Evolutionary conservation across 2,329 filamentous ascomycete species (phyloP), one percentile per base, ranked within the genome.

Genomic region (Hypoxylon sp.): DNA sequence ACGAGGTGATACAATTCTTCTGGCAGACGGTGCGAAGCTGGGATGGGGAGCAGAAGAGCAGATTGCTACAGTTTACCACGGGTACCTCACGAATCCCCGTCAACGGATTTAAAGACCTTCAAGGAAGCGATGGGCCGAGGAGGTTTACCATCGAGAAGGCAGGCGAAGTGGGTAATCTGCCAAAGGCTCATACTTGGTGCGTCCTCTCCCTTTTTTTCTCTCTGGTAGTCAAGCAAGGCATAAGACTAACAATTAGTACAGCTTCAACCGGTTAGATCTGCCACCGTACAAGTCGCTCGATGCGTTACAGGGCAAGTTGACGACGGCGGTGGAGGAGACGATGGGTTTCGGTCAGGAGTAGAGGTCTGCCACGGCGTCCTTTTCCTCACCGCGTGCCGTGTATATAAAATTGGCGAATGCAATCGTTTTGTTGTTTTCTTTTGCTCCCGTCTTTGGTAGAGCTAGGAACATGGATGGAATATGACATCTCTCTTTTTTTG

Each of bases 341-440:
- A 93, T 99, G 81, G 95, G 95, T 62, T 99, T 99, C 74, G 95
- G 95, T 65, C 95, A 99, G 80, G 95, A 99, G 80, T 99, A 92
- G 59, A 68, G 64, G 59, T 41, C 60, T 63, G 43, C 54, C 15
- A 48, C 51, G 50, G 43, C 24, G 56, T 46, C 58, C 52, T 55
- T 27, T 41, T 51, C 40, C 24, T 60, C 48, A 50, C 55, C 40
- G 31, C 40, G 18, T 54, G 23, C 46, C 33, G 53, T 63, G 60
- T 70, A 67, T 67, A 68, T 67, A 66, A 54, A 66, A 56, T 57
- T 52, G 20, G 63, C 49, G 53, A 67, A 68, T 58, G 52, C 62
- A 49, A 21, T 43, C n/a, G n/a, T n/a, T n/a, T n/a, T n/a, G n/a
- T n/a, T n/a, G n/a, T n/a, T n/a, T n/a, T n/a, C n/a, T n/a, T 53